Percentiles rank a stretch among this genome's conserved stretches.
Evolutionary conservation across 1,284 basidiomycete species (phyloP).

Genomic region (Malassezia japonica): DNA sequence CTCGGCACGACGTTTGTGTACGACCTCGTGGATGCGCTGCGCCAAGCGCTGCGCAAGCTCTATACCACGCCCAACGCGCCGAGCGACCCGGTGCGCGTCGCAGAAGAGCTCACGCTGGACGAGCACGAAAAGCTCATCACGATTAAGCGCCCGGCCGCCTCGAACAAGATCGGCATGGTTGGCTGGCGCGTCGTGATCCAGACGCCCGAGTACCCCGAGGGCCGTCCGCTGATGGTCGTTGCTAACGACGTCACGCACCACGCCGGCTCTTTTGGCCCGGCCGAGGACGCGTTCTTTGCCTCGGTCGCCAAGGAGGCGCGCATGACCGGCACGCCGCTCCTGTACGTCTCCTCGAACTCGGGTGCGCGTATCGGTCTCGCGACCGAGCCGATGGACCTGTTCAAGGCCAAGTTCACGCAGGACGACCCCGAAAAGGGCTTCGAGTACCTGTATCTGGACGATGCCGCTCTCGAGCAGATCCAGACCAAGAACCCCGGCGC

Average conservation of each 20-base stretch:
- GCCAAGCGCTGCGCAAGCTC: slow-evolving; percentile 87
- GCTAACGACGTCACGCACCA: slow-evolving; percentile 99
- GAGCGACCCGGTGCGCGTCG: slow-evolving; percentile 65
- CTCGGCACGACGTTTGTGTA: slow-evolving; percentile 95
- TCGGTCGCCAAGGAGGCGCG: slow-evolving; percentile 89
- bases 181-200: slow-evolving; percentile 88
- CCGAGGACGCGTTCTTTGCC: slow-evolving; percentile 93
- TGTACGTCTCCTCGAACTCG: slow-evolving; percentile 97
- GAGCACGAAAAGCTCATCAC: slow-evolving; percentile 82
- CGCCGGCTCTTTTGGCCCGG: slow-evolving; percentile 94
- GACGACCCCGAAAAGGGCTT: slow-evolving; percentile 82
- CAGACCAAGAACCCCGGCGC: slow-evolving; percentile 56
- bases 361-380: slow-evolving; percentile 93
- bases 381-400: slow-evolving; percentile 78
- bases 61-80: not conserved
- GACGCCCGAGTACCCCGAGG: slow-evolving; percentile 86
- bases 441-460: slow-evolving; percentile 79
- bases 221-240: slow-evolving; percentile 77
- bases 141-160: slow-evolving; percentile 80
- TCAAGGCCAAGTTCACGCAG: slow-evolving; percentile 89
- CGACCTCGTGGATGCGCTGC: slow-evolving; percentile 97
- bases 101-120: slow-evolving; percentile 79
- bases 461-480: slow-evolving; percentile 54
- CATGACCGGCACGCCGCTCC: slow-evolving; percentile 73
- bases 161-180: slow-evolving; percentile 94